These are phyloP conservation scores for Pythium aristosporum DNA, from an alignment of 352 stramenopile genomes.

Conservation along the genomic window DNA sequence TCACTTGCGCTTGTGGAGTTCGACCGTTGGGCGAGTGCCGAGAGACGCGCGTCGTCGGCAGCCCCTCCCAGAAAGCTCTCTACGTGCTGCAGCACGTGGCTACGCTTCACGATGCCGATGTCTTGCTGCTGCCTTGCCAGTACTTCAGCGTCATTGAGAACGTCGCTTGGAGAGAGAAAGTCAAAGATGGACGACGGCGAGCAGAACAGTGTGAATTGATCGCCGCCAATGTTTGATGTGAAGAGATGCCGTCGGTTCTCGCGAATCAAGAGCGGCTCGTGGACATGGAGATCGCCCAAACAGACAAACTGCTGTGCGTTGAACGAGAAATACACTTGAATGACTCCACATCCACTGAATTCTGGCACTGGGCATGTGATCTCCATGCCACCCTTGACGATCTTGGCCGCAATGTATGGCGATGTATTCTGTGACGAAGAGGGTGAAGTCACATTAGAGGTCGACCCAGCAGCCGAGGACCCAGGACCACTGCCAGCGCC, in stretches of 20 bases:
- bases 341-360: slow-evolving; percentile 37
- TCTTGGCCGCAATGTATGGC: slow-evolving; percentile 52
- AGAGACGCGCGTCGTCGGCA: not conserved
- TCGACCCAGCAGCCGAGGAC: not conserved
- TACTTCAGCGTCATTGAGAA: slow-evolving; percentile 45
- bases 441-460: not conserved
- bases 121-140: not conserved
- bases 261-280: slow-evolving; percentile 48
- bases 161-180: slow-evolving; percentile 34
- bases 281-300: slow-evolving; percentile 53
- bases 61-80: not conserved
- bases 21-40: not conserved
- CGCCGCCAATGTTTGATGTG: slow-evolving; percentile 63
- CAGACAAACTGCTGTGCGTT: slow-evolving; percentile 77
- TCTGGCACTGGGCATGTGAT: slow-evolving; percentile 56
- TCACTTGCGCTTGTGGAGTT: not conserved
- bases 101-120: slow-evolving; percentile 2
- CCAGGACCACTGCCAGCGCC: not conserved
- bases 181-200: slow-evolving; percentile 52
- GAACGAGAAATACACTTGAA: slow-evolving; percentile 61
- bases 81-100: not conserved
- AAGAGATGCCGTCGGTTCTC: slow-evolving; percentile 55
- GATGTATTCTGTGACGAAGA: slow-evolving; percentile 11
- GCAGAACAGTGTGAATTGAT: slow-evolving; percentile 51
- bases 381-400: slow-evolving; percentile 41